Evolutionary conservation across 1,139 yeast species (phyloP), one percentile per base, ranked within the genome.

Genomic region (Nakaseomyces kungkrabaensis): DNA sequence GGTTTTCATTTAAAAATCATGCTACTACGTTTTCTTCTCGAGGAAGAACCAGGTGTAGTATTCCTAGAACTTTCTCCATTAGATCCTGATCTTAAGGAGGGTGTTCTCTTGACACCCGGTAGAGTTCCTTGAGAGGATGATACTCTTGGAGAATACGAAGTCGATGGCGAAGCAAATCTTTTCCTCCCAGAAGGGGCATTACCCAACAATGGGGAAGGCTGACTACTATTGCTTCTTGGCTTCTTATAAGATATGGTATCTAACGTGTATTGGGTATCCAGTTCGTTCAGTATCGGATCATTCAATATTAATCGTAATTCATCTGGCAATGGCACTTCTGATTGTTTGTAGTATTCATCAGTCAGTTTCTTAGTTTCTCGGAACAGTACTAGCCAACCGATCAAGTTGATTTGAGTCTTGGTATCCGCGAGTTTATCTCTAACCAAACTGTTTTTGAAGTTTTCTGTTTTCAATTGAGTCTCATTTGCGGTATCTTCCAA

Each of bases 101-200:
- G 50, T 10, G 60, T 54, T 45, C 66, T 58, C 48, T 55, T 60
- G n/a, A 61, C 56, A 38, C 66, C 65, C 6, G 66, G 66, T 32
- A 62, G 51, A 31, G 56, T 47, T 6, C 52, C 56, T 2, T 56
- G 51, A 22, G 57, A 41, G 8, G 61, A 51, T 24, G 47, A 26
- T 17, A 29, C 34, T 41, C 44, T 41, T 29, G 44, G 44, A n/a
- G 44, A 27, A 22, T 41, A 41, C 4, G 33, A n/a, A 13, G 33
- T 22, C 8, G 44, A 27, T 5, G 44, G 34, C 1, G 44, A 41
- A 5, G 34, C 34, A 29, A 27, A 27, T 17, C 34, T 41, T 29
- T 29, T 41, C 34, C 34, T 13, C 11, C 25, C 7, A 4, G 44
- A 5, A n/a, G 13, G 13, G 4, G 43, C 7, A n/a, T 10, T 13